phyloP scores from a whole-genome alignment of 2,329 filamentous ascomycete genomes.

The Huntiella omanensis region DNA sequence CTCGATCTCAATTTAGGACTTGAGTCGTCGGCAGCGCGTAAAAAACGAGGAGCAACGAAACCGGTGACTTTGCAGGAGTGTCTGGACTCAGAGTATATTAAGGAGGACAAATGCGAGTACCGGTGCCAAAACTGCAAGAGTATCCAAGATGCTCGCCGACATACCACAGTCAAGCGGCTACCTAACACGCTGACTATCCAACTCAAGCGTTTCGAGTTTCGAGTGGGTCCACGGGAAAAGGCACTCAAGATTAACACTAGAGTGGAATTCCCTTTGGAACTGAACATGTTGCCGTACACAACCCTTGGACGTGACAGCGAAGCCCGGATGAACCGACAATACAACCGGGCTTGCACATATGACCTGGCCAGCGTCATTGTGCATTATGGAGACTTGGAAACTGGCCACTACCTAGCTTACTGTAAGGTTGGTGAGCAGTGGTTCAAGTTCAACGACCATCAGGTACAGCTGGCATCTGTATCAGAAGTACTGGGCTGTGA shows the following conservation, averaged over 20 bases:
- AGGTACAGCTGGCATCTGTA: slow-evolving; percentile 66
- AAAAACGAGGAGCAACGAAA: slow-evolving; percentile 26
- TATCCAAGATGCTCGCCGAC: slow-evolving; percentile 63
- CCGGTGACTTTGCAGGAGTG: slow-evolving; percentile 48
- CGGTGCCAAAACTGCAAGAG: slow-evolving; percentile 64
- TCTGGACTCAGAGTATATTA: slow-evolving; percentile 70
- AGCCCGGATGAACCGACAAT: slow-evolving; percentile 29
- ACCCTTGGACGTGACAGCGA: slow-evolving; percentile 39
- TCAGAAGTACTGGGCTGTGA: slow-evolving; percentile 72
- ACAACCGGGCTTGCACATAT: slow-evolving; percentile 54
- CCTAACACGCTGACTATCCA: slow-evolving; percentile 85
- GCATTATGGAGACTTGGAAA: slow-evolving; percentile 82
- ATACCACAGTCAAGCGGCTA: slow-evolving; percentile 65
- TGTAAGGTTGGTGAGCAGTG: slow-evolving; percentile 69
- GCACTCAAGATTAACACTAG: slow-evolving; percentile 77
- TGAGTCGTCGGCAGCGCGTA: slow-evolving; percentile 53
- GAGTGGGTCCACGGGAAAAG: slow-evolving; percentile 41
- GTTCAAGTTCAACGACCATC: slow-evolving; percentile 93
- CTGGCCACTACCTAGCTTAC: slow-evolving; percentile 84
- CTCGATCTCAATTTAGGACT: slow-evolving; percentile 78
- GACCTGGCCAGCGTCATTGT: slow-evolving; percentile 81
- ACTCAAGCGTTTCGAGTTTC: slow-evolving; percentile 71
- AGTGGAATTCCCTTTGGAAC: slow-evolving; percentile 66
- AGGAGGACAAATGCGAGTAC: slow-evolving; percentile 74
- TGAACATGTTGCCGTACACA: slow-evolving; percentile 85